A percentile compares a stretch with the other conserved stretches of the same genome.
Conservation (phyloP, 1,284 basidiomycete species). For the Taiwanofungus camphoratus region DNA sequence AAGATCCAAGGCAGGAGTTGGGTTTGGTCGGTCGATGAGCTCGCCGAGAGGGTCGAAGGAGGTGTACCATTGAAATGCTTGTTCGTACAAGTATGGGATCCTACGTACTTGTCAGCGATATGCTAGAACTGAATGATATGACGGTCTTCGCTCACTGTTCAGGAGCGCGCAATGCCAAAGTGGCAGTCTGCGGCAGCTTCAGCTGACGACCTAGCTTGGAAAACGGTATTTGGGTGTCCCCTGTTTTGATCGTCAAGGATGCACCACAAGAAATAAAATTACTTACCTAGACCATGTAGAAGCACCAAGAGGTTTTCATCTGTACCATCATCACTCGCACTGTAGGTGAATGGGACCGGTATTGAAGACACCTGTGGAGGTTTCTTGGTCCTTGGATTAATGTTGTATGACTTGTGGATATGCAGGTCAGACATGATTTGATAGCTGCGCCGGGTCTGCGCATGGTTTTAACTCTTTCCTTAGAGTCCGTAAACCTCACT, state of each 20-base stretch:
- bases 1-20: conserved; percentile 56
- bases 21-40: conserved; percentile 64
- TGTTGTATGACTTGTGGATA: conserved; percentile 8
- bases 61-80: conserved; percentile 84
- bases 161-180: conserved; percentile 75
- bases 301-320: conserved; percentile 86
- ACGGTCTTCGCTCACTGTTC: conserved; percentile 48
- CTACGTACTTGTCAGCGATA: conserved; percentile 31
- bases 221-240: conserved; percentile 80
- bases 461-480: no score
- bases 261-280: no score
- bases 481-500: no score
- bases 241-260: conserved; percentile 35
- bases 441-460: no score
- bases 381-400: conserved; percentile 41
- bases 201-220: conserved; percentile 65
- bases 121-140: neutral
- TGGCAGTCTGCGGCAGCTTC: conserved; percentile 83
- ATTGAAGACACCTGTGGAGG: conserved; percentile 42
- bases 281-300: conserved; percentile 81
- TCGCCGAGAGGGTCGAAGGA: conserved; percentile 81
- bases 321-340: conserved; percentile 69
- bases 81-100: conserved; percentile 77
- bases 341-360: conserved; percentile 56
- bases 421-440: conserved; percentile 11